These are phyloP conservation scores for Choiromyces venosus DNA, from an alignment of 495 filamentous ascomycete genomes.

Conservation along the genomic window DNA sequence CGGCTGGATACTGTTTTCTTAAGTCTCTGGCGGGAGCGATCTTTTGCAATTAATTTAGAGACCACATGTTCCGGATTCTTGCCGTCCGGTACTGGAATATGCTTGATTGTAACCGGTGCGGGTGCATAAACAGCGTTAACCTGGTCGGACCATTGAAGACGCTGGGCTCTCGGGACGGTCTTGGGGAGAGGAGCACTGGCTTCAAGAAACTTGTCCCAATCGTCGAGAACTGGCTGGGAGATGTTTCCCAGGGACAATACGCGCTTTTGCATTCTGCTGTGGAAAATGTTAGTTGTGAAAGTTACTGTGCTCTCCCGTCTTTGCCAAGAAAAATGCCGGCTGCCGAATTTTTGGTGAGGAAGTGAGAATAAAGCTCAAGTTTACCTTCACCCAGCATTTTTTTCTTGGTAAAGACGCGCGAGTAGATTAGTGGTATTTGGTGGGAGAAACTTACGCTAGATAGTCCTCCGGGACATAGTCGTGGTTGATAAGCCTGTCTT, in stretches of 20 bases:
- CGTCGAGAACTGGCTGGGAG: background rate
- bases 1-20: background rate
- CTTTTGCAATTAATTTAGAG: background rate
- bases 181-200: background rate
- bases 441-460: background rate
- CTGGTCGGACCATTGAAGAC: background rate
- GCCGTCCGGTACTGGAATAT: background rate
- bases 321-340: too few species aligned
- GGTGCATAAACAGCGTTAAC: background rate
- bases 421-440: background rate
- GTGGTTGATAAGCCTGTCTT: background rate
- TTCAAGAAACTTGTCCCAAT: background rate
- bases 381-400: too few species aligned
- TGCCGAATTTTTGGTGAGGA: too few species aligned
- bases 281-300: too few species aligned
- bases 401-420: too few species aligned
- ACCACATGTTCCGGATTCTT: background rate
- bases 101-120: background rate
- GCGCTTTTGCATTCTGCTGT: background rate
- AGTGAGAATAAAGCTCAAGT: too few species aligned
- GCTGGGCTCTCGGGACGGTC: background rate
- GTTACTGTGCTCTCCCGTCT: too few species aligned
- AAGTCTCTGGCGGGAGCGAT: background rate
- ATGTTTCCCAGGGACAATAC: background rate
- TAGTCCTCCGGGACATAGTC: background rate